Base-by-base conservation (phyloP, 139 green algal genomes). In the Picochlorum sp. region DNA sequence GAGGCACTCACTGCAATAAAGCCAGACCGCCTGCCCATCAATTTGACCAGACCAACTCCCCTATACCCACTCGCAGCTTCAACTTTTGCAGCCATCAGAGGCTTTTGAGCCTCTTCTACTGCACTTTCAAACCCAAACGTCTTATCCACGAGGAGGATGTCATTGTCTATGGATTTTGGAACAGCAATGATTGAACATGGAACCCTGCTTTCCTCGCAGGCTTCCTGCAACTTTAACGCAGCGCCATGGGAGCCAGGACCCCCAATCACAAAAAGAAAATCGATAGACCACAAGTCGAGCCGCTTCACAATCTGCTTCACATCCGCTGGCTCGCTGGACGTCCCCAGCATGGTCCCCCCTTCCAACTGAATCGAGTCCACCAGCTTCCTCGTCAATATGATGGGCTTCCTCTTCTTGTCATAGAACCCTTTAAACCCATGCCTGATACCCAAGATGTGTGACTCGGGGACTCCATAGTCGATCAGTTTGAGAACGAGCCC, bases 301-400 rank as follows among this genome's bases (percentile, higher is more conserved):
- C 81, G 75, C 76, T 97, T 95, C 7, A 98, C 89, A 62, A 99
- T 96, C 67, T 91, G 84, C 55, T 78, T 80, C 52, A 96, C 89
- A 77, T 97, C 89, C 15, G 86, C 85, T 1, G 89, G 88, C 2
- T 86, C 87, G 2, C 90, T 78, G 8, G 79, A 91, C 34, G 90
- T 98, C 51, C 94, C 94, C 57, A 99, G 76, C 45, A 98, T 90
- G 56, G 91, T 97, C 18, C 94, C 94, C 4, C 94, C 94, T 62
- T 93, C 81, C 73, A 96, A 77, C 68, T 99, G 94, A 49, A 98
- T 96, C 71, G 85, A 83, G 45, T 95, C 86, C 56, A 98, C 92
- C 11, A 65, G 73, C 4, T 78, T 73, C 37, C 83, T 82, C 9
- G 82, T 95, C 44, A 99, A 82, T 44, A 80, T 56, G 4, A 96